Base-by-base conservation (phyloP, 805 yeast species). In the Suhomyces prunicola region DNA sequence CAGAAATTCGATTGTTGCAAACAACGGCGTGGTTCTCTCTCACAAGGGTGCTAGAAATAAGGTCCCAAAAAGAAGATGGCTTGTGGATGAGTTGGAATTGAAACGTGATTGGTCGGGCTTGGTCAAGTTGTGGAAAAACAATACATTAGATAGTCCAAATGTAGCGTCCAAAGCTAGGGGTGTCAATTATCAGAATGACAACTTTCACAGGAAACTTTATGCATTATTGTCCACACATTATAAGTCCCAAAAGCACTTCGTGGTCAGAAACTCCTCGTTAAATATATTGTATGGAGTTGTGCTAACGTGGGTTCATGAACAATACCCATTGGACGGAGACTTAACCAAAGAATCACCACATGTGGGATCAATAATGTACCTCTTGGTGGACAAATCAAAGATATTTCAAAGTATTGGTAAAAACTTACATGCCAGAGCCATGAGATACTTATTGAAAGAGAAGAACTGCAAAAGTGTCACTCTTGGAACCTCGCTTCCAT, bases 381-480 rank as follows among this genome's bases (percentile, higher is more conserved):
- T 83, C 9, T 63, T 77, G 58, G 88, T 84, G 4, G 86, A 80
- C 56, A 78, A 76, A 46, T 66, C 83, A 6, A 79, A 81, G 53
- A 65, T 86, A 46, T 69, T 76, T 17, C 84, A 83, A 66, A 77
- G 81, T 51, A 77, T 83, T 33, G 86, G 85, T 5, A 76, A 77
- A 49, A 79, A 79, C 54, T 64, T 83, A 35, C 85, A 83, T 59
- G 70, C 74, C 4, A 68, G 82, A 42, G 86, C 85, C 0, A 67
- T 81, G 45, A 66, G 80, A 52, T 81, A 82, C 60, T 68, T 83
- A 23, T 60, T 68, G 5, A 69, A 72, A 33, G 83, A 80, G 47
- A 65, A 70, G 50, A 62, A 68, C 6, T 81, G 84, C 57, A 61
- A 62, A 9, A 61, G 56, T 4, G 57, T 83, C 3, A 56, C 72